phyloP scores from a whole-genome alignment of 2,329 filamentous ascomycete species.

The Diaporthe vaccinii region DNA sequence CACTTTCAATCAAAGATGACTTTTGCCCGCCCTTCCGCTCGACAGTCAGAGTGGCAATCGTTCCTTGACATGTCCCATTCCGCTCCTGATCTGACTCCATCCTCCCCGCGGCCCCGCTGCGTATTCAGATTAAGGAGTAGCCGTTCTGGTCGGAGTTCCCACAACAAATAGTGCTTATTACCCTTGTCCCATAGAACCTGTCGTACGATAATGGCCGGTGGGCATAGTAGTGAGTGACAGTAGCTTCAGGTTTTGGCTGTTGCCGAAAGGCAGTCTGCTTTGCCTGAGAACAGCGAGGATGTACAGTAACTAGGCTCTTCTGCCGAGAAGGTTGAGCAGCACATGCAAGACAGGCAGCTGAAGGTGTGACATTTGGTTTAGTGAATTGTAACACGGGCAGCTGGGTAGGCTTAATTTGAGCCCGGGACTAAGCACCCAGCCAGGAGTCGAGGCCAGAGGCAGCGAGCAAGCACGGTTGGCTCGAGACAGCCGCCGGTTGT shows the following conservation, averaged over 20 bases:
- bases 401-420: constrained; percentile 18
- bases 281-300: background rate
- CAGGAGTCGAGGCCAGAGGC: constrained; percentile 20
- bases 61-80: constrained; percentile 7
- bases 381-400: constrained; percentile 31
- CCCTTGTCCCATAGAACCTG: constrained; percentile 7
- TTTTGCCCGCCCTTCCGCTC: constrained; percentile 20
- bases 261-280: constrained; percentile 7
- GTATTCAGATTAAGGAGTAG: background rate
- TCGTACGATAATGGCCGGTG: background rate
- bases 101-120: background rate
- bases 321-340: constrained; percentile 22
- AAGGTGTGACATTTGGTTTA: constrained; percentile 29
- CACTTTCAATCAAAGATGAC: constrained; percentile 25
- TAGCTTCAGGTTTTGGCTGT: background rate
- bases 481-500: constrained; percentile 22
- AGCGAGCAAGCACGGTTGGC: constrained; percentile 21
- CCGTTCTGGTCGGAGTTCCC: constrained; percentile 23
- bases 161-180: constrained; percentile 25
- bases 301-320: background rate
- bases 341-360: constrained; percentile 38
- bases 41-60: constrained; percentile 16
- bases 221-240: background rate
- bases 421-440: constrained; percentile 25
- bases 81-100: constrained; percentile 27